Percentiles rank a stretch among this genome's conserved stretches.
phyloP scores from a whole-genome alignment of 179 eudicot species.

The Heliamphora pulchella region DNA sequence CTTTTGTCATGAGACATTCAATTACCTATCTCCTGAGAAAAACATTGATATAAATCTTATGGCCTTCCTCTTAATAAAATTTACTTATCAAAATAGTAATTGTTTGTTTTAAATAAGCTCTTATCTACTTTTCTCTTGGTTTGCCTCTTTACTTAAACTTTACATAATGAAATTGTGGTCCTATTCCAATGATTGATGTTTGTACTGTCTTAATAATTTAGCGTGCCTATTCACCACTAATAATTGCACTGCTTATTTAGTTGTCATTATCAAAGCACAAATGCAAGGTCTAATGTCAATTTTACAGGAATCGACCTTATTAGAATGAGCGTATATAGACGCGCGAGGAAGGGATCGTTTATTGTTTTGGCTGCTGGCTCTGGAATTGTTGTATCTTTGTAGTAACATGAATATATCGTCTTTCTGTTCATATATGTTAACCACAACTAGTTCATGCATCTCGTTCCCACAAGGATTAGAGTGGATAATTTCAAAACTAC shows the following conservation, averaged over 20 bases:
- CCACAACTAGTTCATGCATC: not conserved
- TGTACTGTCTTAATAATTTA: not conserved
- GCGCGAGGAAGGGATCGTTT: not conserved
- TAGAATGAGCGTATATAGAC: not conserved
- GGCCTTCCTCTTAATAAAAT: not conserved
- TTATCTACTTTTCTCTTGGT: not conserved
- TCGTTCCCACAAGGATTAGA: conserved; percentile 17
- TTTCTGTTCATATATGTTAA: not conserved
- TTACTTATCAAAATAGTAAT: not conserved
- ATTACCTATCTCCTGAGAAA: not conserved
- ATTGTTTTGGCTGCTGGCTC: not conserved
- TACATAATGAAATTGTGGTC: not conserved
- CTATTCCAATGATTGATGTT: not conserved
- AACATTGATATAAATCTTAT: not conserved
- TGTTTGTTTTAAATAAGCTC: not conserved
- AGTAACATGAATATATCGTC: too few species aligned
- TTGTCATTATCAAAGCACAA: not conserved
- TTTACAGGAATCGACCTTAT: not conserved
- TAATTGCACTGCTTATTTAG: not conserved
- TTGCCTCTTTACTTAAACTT: not conserved
- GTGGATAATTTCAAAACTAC: not conserved
- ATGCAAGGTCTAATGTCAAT: not conserved
- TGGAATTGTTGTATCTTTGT: not conserved
- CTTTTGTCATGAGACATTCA: not conserved
- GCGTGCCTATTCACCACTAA: not conserved